A percentile compares a stretch with the other conserved stretches of the same genome.
Evolutionary conservation across 164 flowering plant genomes (phyloP).

Genomic region (Umbellularia californica): DNA sequence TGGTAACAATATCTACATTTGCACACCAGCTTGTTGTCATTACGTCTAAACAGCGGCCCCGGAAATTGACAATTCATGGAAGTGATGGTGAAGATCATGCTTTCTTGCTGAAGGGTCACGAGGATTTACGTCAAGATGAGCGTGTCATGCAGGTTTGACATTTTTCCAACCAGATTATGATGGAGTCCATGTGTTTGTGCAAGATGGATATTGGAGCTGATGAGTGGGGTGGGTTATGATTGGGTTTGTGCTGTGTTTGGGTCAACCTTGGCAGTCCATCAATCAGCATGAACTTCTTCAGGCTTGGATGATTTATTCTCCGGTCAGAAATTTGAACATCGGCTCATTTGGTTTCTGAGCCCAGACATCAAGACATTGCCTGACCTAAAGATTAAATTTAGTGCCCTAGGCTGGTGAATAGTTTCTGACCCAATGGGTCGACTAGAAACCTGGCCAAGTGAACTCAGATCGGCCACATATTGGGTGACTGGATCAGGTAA

Average conservation of each 20-base stretch:
- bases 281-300: not conserved
- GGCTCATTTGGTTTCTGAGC: no score
- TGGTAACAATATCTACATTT: constrained; percentile 89
- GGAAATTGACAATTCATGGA: constrained; percentile 93
- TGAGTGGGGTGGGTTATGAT: not conserved
- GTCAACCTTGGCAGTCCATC: not conserved
- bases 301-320: not conserved
- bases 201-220: not conserved
- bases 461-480: no score
- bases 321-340: no score
- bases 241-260: not conserved
- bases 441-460: no score
- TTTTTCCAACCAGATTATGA: not conserved
- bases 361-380: no score
- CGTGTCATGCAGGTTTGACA: constrained; percentile 95
- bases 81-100: constrained; percentile 95
- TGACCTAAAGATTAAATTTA: no score
- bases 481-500: no score
- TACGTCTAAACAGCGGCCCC: constrained; percentile 95
- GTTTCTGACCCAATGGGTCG: no score
- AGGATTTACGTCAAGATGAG: constrained; percentile 98
- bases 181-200: not conserved
- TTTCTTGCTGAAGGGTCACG: constrained; percentile 96
- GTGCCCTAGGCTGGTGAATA: no score
- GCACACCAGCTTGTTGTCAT: constrained; percentile 90